Evolutionary conservation across 2,329 filamentous ascomycete genomes (phyloP).

Genomic region (Gaeumannomyces sp.): DNA sequence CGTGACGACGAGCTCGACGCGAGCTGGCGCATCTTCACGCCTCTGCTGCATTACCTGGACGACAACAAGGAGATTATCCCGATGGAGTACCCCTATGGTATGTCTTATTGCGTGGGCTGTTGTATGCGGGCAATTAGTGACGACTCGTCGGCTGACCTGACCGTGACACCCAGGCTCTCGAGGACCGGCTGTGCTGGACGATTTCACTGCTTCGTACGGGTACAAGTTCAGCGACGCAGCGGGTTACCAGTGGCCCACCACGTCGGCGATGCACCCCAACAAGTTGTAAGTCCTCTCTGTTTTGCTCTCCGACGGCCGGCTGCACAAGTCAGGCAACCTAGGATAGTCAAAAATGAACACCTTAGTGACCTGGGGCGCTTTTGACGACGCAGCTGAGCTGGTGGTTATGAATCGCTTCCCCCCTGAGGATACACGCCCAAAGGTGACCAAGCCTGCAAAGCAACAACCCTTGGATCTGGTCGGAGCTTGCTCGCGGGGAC

Average conservation of each 20-base stretch:
- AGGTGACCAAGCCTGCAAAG: background rate
- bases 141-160: conserved; percentile 15
- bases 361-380: background rate
- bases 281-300: conserved; percentile 63
- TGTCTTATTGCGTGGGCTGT: conserved; percentile 27
- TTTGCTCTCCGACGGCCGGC: background rate
- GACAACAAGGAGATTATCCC: conserved; percentile 99
- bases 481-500: background rate
- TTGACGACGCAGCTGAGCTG: background rate
- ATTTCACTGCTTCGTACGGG: conserved; percentile 96
- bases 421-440: background rate
- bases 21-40: conserved; percentile 97
- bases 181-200: conserved; percentile 90
- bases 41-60: conserved; percentile 94
- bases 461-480: background rate
- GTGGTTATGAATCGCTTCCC: background rate
- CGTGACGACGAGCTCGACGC: conserved; percentile 95
- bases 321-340: background rate
- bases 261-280: conserved; percentile 61
- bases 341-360: background rate
- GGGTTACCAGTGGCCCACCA: conserved; percentile 91
- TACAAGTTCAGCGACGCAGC: conserved; percentile 98
- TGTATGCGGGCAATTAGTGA: background rate
- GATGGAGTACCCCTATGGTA: conserved; percentile 99
- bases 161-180: conserved; percentile 66